phyloP scores from a whole-genome alignment of 768 basidiomycete species.

The Lentinula aciculospora region DNA sequence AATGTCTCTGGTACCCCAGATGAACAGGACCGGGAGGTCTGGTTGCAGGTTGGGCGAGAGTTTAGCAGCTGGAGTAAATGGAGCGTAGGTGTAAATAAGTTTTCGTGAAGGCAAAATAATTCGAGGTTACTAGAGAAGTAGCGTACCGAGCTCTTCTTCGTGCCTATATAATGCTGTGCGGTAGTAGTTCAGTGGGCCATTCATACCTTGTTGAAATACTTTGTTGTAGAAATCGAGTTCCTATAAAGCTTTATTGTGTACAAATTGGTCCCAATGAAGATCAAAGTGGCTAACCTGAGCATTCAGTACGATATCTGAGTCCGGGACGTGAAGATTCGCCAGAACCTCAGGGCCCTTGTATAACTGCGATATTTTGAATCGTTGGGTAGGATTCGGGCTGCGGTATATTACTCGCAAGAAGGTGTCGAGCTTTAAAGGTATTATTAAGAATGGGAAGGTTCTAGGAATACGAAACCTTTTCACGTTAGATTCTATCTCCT shows the following conservation, averaged over 20 bases:
- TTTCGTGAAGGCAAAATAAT: not conserved
- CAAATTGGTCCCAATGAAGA: not conserved
- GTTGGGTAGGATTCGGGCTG: not conserved
- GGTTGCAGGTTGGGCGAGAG: slow-evolving; percentile 36
- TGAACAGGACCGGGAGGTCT: slow-evolving; percentile 53
- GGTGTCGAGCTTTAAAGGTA: slow-evolving; percentile 29
- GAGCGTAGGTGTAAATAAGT: not conserved
- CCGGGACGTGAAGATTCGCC: not conserved
- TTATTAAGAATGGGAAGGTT: not conserved
- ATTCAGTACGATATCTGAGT: not conserved
- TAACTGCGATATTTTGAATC: not conserved
- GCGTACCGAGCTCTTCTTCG: slow-evolving; percentile 55
- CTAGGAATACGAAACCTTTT: no score
- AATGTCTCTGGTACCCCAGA: slow-evolving; percentile 53
- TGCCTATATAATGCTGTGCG: slow-evolving; percentile 54
- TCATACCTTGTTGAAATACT: slow-evolving; percentile 45
- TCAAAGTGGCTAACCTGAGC: not conserved
- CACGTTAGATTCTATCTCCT: slow-evolving; percentile 55
- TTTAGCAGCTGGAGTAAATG: slow-evolving; percentile 26
- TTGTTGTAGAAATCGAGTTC: slow-evolving; percentile 50
- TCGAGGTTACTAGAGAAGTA: not conserved
- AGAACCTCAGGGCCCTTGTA: not conserved
- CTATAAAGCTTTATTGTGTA: slow-evolving; percentile 23
- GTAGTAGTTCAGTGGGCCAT: slow-evolving; percentile 75
- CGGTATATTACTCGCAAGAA: slow-evolving; percentile 27